Evolutionary conservation across 495 filamentous ascomycete species (phyloP), one percentile per base, ranked within the genome.

Genomic region (Talaromyces borbonicus): DNA sequence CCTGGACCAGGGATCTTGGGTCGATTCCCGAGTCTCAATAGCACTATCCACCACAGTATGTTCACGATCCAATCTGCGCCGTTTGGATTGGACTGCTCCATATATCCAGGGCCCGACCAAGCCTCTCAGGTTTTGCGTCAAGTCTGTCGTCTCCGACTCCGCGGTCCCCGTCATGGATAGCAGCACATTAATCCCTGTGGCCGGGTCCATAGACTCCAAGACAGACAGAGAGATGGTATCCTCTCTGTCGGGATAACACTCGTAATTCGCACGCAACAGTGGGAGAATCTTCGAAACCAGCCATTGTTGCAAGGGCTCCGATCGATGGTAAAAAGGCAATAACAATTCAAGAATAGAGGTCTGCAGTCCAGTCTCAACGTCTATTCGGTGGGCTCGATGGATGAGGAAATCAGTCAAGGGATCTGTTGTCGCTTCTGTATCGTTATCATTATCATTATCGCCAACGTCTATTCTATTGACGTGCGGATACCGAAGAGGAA

Each of bases 101-200:
- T 83, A 83, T 42, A 90, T 73, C 89, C 88, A 95, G 11, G 89
- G 85, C 0, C 83, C 85, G 49, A 92, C 71, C 7, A 95, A 53
- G 3, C 84, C 82, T 39, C 78, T 77, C 47, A 95, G 48, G 53
- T 95, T 90, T 51, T 80, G 75, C 12, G 77, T 79, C 48, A 84
- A 62, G 31, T 74, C 67, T n/a, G n/a, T n/a, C 47, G 59, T 63
- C 26, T 52, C 59, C 22, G 56, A 61, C 12, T 56, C 60, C 12
- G 73, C 54, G 18, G 68, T 54, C 35, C 66, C 67, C 1, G 79
- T 77, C 55, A 81, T 79, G 16, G 80, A 80, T 32, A 96, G 65
- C 25, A 94, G 68, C 25, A 81, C 57, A 31, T 80, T 77, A 18
- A 90, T 70, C 1, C 79, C 85, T 23, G 75, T 70, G 43, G 66